These are phyloP conservation scores for Chalciporus piperatus DNA, from an alignment of 768 basidiomycete species.

Conservation along the genomic window DNA sequence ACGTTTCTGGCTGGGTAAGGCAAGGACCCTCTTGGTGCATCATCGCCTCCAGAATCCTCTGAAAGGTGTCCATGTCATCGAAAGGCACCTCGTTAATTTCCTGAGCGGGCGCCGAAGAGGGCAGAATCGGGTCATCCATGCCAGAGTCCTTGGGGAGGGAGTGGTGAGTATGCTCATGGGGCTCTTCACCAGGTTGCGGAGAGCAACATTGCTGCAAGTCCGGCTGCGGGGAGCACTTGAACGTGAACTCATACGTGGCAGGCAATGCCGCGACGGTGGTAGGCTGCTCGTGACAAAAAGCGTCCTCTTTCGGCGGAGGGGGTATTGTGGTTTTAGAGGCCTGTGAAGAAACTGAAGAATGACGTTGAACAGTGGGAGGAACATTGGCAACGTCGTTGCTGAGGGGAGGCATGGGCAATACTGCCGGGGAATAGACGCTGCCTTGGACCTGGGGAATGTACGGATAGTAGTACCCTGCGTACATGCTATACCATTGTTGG, in stretches of 20 bases:
- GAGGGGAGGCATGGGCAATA: neutral
- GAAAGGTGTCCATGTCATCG: neutral
- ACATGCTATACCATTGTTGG: neutral
- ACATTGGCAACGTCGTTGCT: neutral
- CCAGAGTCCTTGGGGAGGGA: neutral
- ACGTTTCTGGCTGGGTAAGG: neutral
- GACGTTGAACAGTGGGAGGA: neutral
- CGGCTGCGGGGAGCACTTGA: neutral
- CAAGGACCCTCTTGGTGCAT: neutral
- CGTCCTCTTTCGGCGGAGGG: neutral
- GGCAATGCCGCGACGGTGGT: neutral
- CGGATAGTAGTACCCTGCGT: neutral
- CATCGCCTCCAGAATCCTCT: neutral
- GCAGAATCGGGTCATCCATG: neutral
- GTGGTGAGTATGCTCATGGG: neutral
- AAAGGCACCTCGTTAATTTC: neutral
- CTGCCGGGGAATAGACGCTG: neutral
- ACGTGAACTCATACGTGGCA: neutral
- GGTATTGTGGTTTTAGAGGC: neutral
- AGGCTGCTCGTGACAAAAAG: neutral
- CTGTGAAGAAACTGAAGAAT: neutral
- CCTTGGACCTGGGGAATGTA: neutral
- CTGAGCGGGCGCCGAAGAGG: neutral
- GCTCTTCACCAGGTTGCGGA: neutral
- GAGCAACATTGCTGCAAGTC: neutral